Base-by-base conservation (phyloP, 441 rosid species). In the Adansonia madagascariensis region DNA sequence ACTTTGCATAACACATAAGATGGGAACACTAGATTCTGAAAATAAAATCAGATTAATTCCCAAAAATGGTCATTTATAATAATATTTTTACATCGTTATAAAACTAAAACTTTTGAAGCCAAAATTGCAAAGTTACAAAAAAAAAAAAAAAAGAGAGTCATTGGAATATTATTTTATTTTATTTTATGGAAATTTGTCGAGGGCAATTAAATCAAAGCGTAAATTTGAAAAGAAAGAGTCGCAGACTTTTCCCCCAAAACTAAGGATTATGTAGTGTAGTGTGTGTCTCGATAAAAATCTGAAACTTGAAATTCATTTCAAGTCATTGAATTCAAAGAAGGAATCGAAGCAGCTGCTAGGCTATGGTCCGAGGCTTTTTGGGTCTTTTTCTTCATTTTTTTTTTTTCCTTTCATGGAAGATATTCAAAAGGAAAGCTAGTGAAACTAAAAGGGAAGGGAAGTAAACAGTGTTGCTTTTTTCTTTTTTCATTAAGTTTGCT, bases 161-260 rank as follows among this genome's bases (percentile, higher is more conserved):
- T 35, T 35, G 39, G 39, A 35, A 35, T 35, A 3, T 35, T 3
- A 35, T 14, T 52, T 14, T 0, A 52, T 52, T 52, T 52, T 52
- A 3, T 17, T 55, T 55, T 6, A 1, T 17, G 8, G 3, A 20
- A 57, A 18, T 8, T 7, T 52, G 8, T 15, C 17, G 12, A 1
- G 57, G 15, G 55, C 55, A 50, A 50, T 14, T 50, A 50, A 50
- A 14, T 50, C 55, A 50, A 50, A 50, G 22, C 3, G 18, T 7
- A 56, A 56, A 18, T 2, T 57, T 57, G 62, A 57, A 18, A 57
- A 57, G 62, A 63, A 62, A 62, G 18, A 35, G 68, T 7, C 7
- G 20, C 68, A 63, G 46, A 63, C 20, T 35, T 15, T 63, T 62
- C 67, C 46, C 70, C 15, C 52, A 66, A 66, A 66, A 66, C 52